Evolutionary conservation across 768 basidiomycete species (phyloP).

Genomic region (Rhodotorula babjevae): DNA sequence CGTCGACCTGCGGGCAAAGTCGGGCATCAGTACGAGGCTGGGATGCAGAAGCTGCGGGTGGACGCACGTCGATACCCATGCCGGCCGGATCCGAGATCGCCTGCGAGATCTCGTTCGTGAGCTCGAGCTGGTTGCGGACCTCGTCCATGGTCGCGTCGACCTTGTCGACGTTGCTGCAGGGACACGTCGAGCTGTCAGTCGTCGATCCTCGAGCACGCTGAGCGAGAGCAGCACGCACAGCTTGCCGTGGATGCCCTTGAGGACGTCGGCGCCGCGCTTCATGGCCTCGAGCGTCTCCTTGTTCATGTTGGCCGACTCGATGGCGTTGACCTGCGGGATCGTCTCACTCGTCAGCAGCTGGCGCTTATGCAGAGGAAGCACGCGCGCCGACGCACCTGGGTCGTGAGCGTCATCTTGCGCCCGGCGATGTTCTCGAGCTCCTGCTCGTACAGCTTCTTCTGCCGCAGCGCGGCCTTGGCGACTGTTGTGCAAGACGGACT

Average conservation of each 20-base stretch:
- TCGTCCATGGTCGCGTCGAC: slow-evolving; percentile 84
- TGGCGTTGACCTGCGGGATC: slow-evolving; percentile 73
- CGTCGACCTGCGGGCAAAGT: slow-evolving; percentile 33
- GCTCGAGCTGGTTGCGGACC: slow-evolving; percentile 82
- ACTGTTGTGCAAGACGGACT: slow-evolving; percentile 51
- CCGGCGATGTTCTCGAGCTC: slow-evolving; percentile 82
- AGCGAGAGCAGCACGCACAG: slow-evolving; percentile 63
- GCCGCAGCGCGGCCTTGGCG: slow-evolving; percentile 80
- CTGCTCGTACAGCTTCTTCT: slow-evolving; percentile 83
- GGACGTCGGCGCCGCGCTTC: slow-evolving; percentile 87
- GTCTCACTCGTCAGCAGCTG: background rate
- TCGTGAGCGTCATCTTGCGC: slow-evolving; percentile 83
- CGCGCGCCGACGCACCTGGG: slow-evolving; percentile 56
- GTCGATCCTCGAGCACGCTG: background rate
- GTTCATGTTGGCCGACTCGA: slow-evolving; percentile 96
- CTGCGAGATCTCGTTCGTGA: slow-evolving; percentile 87
- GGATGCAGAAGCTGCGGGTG: background rate
- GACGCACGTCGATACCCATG: slow-evolving; percentile 66
- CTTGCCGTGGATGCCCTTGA: slow-evolving; percentile 81
- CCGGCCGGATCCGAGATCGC: slow-evolving; percentile 72
- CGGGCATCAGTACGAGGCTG: slow-evolving; percentile 1
- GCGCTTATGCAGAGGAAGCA: too few relatives aligned
- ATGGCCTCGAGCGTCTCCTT: slow-evolving; percentile 94
- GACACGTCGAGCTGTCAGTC: background rate
- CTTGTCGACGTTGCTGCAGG: slow-evolving; percentile 68